Evolutionary conservation across 2,329 filamentous ascomycete species (phyloP).

Genomic region (Penicillium sp.): DNA sequence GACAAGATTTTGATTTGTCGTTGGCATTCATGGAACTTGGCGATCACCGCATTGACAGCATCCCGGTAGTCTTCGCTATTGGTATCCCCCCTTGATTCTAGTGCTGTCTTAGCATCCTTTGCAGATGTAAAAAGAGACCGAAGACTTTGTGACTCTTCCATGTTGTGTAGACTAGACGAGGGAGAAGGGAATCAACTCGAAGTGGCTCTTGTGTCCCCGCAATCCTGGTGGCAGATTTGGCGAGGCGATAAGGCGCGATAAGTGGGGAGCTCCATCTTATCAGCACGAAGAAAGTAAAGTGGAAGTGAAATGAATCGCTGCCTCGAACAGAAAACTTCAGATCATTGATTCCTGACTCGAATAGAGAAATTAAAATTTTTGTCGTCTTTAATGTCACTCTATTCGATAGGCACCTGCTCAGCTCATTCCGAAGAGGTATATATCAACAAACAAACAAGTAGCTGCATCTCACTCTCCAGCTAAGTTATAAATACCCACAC

Average conservation of each 20-base stretch:
- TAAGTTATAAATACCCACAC: neutral
- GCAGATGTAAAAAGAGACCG: slow-evolving; percentile 59
- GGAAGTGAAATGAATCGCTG: neutral
- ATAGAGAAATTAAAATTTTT: neutral
- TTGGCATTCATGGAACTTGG: slow-evolving; percentile 73
- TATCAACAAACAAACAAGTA: neutral
- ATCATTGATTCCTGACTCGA: neutral
- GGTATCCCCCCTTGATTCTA: slow-evolving; percentile 68
- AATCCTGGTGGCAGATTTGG: slow-evolving; percentile 30
- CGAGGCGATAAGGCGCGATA: slow-evolving; percentile 24
- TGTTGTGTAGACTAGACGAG: slow-evolving; percentile 16
- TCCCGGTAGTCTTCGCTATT: slow-evolving; percentile 69
- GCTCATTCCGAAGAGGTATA: neutral
- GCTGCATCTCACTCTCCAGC: neutral
- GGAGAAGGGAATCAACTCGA: neutral
- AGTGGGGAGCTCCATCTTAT: slow-evolving; percentile 21
- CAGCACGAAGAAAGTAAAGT: neutral
- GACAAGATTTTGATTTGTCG: slow-evolving; percentile 70
- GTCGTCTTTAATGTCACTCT: neutral
- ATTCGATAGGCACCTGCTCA: neutral
- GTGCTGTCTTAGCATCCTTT: slow-evolving; percentile 56
- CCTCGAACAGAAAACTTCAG: neutral
- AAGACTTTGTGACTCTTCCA: slow-evolving; percentile 58
- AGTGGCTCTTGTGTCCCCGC: slow-evolving; percentile 22
- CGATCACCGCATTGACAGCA: slow-evolving; percentile 67